A percentile compares a stretch with the other conserved stretches of the same genome.
These are phyloP conservation scores for Paecilomyces sp. DNA, from an alignment of 2,329 filamentous ascomycete species.

Conservation along the genomic window DNA sequence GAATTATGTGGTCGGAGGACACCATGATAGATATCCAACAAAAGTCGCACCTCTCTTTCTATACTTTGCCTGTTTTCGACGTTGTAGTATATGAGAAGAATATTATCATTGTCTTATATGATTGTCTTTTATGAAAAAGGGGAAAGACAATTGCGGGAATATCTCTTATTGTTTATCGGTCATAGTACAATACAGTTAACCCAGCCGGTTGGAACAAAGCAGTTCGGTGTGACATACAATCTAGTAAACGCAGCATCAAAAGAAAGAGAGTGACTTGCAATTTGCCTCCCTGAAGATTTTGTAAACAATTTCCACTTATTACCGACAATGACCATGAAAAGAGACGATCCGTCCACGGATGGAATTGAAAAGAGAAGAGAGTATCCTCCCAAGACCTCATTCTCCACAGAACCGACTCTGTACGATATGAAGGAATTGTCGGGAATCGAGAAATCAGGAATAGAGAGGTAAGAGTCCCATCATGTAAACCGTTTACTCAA, in stretches of 20 bases:
- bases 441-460: not conserved
- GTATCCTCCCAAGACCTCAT: not conserved
- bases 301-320: not conserved
- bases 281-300: not conserved
- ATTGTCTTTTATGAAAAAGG: not conserved
- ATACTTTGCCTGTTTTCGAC: not conserved
- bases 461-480: not conserved
- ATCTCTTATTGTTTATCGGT: not conserved
- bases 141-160: not conserved
- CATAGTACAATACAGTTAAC: not conserved
- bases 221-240: not conserved
- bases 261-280: not conserved
- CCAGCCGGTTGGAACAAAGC: not conserved
- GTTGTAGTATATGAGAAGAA: not conserved
- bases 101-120: not conserved
- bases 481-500: slow-evolving; percentile 43
- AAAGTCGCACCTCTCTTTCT: not conserved
- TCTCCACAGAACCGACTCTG: not conserved
- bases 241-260: not conserved
- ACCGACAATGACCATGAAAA: not conserved
- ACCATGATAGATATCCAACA: not conserved
- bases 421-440: not conserved
- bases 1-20: not conserved
- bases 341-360: not conserved
- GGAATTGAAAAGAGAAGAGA: not conserved